phyloP scores from a whole-genome alignment of 352 stramenopile species.

The Pythium grandisporangium region DNA sequence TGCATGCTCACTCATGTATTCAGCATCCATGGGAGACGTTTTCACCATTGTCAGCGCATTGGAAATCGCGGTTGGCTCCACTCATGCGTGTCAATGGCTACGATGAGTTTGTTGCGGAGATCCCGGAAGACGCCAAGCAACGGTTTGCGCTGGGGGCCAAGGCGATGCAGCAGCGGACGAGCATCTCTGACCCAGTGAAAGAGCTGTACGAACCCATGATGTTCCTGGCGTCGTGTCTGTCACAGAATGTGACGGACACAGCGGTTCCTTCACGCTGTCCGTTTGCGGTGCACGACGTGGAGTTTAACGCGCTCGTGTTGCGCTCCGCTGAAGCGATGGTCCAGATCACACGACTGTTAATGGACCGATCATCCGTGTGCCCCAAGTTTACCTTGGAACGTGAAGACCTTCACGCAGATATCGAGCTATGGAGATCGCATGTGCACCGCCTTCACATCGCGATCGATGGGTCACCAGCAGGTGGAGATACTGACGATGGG shows the following conservation, averaged over 20 bases:
- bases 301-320: conserved; percentile 77
- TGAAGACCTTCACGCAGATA: conserved; percentile 42
- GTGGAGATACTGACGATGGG: too few species aligned
- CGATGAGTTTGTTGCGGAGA: conserved; percentile 20
- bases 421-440: too few species aligned
- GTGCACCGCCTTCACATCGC: too few species aligned
- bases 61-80: conserved; percentile 28
- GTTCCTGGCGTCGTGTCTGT: conserved; percentile 41
- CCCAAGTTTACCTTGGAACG: conserved; percentile 26
- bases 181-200: conserved; percentile 17
- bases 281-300: conserved; percentile 60
- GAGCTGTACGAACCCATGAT: conserved; percentile 79
- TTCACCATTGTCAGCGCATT: conserved; percentile 58
- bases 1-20: too few species aligned
- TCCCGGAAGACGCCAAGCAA: conserved; percentile 32
- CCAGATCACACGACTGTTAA: conserved; percentile 54
- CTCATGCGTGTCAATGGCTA: conserved; percentile 49
- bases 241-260: too few species aligned
- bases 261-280: not conserved
- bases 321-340: conserved; percentile 47
- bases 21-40: conserved; percentile 86
- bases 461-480: too few species aligned
- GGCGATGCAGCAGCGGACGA: conserved; percentile 25
- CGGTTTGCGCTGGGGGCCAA: conserved; percentile 42
- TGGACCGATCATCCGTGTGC: conserved; percentile 52